Evolutionary conservation across 2,329 filamentous ascomycete species (phyloP).

Genomic region (Torrubiellomyces zombiae): DNA sequence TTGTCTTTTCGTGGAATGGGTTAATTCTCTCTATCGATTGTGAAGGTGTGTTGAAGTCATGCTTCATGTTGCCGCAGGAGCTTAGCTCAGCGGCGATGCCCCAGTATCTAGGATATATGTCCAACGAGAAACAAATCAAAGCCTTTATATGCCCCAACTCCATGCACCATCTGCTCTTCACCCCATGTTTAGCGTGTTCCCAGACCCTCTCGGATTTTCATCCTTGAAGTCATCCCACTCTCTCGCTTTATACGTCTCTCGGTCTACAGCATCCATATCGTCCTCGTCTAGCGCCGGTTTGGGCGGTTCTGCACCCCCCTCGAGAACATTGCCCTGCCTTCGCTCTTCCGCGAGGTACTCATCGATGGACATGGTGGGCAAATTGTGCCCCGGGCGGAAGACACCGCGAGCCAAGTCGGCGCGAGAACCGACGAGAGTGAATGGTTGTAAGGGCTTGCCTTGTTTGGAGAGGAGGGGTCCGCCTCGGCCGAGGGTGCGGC

Average conservation of each 20-base stretch:
- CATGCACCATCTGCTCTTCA: conserved; percentile 28
- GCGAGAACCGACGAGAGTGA: conserved; percentile 66
- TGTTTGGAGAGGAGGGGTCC: conserved; percentile 62
- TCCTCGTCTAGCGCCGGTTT: conserved; percentile 73
- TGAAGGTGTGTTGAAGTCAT: too few relatives aligned
- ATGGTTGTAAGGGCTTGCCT: conserved; percentile 79
- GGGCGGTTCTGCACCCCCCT: conserved; percentile 67
- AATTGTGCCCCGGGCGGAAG: conserved; percentile 77
- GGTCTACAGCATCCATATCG: conserved; percentile 71
- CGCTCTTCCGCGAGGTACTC: conserved; percentile 92
- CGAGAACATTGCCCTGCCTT: conserved; percentile 70
- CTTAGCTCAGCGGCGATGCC: too few relatives aligned
- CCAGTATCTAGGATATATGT: too few relatives aligned
- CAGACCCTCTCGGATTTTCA: conserved; percentile 68
- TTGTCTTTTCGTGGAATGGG: too few relatives aligned
- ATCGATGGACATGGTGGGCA: conserved; percentile 95
- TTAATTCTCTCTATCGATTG: too few relatives aligned
- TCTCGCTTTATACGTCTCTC: conserved; percentile 81
- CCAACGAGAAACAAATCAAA: too few relatives aligned
- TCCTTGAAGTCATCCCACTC: conserved; percentile 93
- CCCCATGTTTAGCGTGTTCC: conserved; percentile 71
- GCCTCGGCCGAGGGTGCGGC: conserved; percentile 29
- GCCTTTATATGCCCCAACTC: too few relatives aligned
- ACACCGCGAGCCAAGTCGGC: conserved; percentile 64
- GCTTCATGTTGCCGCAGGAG: too few relatives aligned